A percentile compares a stretch with the other conserved stretches of the same genome.
These are phyloP conservation scores for Evernia prunastri DNA, from an alignment of 495 filamentous ascomycete species.

Conservation along the genomic window DNA sequence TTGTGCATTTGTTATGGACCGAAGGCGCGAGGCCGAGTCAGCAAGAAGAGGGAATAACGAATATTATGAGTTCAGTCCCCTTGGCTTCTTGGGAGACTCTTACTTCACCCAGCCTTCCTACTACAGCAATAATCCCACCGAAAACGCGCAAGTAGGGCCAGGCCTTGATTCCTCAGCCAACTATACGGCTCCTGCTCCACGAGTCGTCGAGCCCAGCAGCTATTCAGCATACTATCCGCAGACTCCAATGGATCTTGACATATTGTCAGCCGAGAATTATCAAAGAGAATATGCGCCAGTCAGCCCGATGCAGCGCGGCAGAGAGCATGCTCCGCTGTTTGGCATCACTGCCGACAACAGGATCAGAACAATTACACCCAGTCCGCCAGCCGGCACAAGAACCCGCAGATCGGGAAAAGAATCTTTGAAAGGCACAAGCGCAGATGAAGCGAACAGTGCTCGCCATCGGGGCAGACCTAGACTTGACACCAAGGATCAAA, in stretches of 20 bases:
- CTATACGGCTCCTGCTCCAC: background rate
- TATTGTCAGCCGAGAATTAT: constrained; percentile 17
- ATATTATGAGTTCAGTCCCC: constrained; percentile 15
- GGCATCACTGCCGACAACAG: constrained; percentile 2
- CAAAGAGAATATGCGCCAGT: constrained; percentile 11
- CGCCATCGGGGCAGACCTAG: constrained; percentile 54
- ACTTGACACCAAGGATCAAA: constrained; percentile 65
- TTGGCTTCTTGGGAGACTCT: constrained; percentile 12
- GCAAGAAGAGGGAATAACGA: constrained; percentile 8
- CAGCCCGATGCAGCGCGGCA: background rate
- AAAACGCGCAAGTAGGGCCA: constrained; percentile 5
- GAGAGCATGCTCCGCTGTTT: constrained; percentile 1
- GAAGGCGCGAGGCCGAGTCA: constrained; percentile 12
- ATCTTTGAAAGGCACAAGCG: constrained; percentile 1
- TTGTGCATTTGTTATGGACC: constrained; percentile 19
- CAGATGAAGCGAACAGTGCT: constrained; percentile 11
- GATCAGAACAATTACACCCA: background rate
- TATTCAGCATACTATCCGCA: constrained; percentile 6
- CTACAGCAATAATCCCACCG: constrained; percentile 3
- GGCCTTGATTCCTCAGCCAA: background rate
- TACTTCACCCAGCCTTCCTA: constrained; percentile 13
- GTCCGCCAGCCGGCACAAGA: background rate
- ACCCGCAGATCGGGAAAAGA: constrained; percentile 12
- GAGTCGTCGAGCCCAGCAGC: background rate
- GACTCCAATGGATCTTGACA: constrained; percentile 15